Percentiles rank a stretch among this genome's conserved stretches.
These are phyloP conservation scores for Metschnikowia hibisci DNA, from an alignment of 805 yeast species.

Conservation along the genomic window DNA sequence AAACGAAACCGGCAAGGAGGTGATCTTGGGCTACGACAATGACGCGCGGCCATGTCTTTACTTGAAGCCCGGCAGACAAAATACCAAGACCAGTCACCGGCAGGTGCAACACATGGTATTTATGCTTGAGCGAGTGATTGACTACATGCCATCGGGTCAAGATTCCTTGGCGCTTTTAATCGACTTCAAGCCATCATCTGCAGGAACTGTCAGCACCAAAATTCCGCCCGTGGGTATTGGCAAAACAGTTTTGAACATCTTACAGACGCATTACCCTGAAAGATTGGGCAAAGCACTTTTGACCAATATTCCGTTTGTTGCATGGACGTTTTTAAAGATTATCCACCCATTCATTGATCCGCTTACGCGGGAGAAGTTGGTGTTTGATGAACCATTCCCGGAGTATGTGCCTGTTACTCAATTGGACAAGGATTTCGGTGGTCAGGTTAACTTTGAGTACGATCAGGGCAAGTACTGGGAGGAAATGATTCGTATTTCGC, in stretches of 20 bases:
- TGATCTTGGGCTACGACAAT: slow-evolving; percentile 85
- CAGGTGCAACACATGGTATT: slow-evolving; percentile 96
- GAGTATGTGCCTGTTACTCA: slow-evolving; percentile 79
- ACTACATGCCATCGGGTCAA: slow-evolving; percentile 95
- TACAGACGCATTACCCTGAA: slow-evolving; percentile 97
- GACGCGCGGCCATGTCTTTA: slow-evolving; percentile 90
- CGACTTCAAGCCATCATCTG: slow-evolving; percentile 83
- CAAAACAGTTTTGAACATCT: slow-evolving; percentile 84
- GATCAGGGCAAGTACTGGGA: slow-evolving; percentile 80
- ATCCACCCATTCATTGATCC: slow-evolving; percentile 97
- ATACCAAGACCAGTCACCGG: slow-evolving; percentile 81
- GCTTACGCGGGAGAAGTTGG: slow-evolving; percentile 86
- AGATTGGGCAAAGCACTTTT: slow-evolving; percentile 89
- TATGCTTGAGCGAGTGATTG: slow-evolving; percentile 88
- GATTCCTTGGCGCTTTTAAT: slow-evolving; percentile 88
- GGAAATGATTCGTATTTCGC: slow-evolving; percentile 57
- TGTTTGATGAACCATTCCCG: slow-evolving; percentile 83
- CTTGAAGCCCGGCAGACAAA: slow-evolving; percentile 91
- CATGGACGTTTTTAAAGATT: slow-evolving; percentile 85
- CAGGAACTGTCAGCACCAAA: slow-evolving; percentile 51
- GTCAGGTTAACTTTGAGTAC: slow-evolving; percentile 78
- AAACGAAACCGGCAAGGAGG: slow-evolving; percentile 89
- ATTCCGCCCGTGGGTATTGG: slow-evolving; percentile 89
- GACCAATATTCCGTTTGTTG: slow-evolving; percentile 91
- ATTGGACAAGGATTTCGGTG: slow-evolving; percentile 82